Base-by-base conservation (phyloP, 306 rosid species). In the Quercus gilva region DNA sequence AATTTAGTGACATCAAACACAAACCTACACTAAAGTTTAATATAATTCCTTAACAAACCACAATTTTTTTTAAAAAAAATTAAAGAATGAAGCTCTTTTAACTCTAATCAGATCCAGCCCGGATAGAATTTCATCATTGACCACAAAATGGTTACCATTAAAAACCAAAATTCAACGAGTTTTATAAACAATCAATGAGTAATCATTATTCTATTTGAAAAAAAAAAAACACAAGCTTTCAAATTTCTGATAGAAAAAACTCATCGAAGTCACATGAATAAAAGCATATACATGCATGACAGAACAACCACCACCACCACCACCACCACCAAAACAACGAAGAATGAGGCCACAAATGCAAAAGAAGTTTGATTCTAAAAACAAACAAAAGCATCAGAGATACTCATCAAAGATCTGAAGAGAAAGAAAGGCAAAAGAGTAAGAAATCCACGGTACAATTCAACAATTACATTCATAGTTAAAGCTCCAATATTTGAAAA, bases 61-160 rank as follows among this genome's bases (percentile, higher is more conserved):
- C 57, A 74, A 71, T 74, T 56, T 58, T 20, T 58, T 21, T 58
- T 23, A 23, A 23, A 23, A 23, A 23, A 0, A 64, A 81, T 57
- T 64, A 83, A n/a, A 61, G 79, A 80, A 17, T 26, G 37, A 52
- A 31, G 76, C 23, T 17, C 19, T 18, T 31, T 64, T 67, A 49
- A 61, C 25, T 25, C 29, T 19, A 65, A 53, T 79, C 87, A 90
- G 97, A 90, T 92, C 87, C 83, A 80, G 75, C 53, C 33, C 60
- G 82, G 74, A 75, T 69, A 74, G 69, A 63, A 41, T 82, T 11
- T 2, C 83, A 75, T 64, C 78, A 65, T 77, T 73, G 58, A 78
- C 83, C 61, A 65, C 19, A 75, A 26, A 57, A 37, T 0, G 76
- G 31, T 15, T 58, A 18, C 9, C 18, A 80, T 67, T 64, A 80